Percentiles rank a stretch among this genome's conserved stretches.
These are phyloP conservation scores for Hirschioporus abietinus DNA, from an alignment of 768 basidiomycete species.

Conservation along the genomic window DNA sequence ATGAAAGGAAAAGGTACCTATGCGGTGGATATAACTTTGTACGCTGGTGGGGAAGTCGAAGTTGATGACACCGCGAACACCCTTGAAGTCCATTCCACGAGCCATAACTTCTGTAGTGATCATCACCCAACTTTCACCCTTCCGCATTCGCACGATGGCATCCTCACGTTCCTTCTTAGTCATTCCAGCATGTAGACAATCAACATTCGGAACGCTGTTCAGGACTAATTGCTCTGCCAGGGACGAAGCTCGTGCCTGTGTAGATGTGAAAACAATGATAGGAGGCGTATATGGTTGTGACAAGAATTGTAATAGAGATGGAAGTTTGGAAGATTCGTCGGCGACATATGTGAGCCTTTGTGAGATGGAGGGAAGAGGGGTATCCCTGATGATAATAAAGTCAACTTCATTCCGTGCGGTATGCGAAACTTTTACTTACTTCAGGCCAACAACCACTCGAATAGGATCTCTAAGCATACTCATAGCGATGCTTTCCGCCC, in stretches of 20 bases:
- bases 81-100: conserved; percentile 97
- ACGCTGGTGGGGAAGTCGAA: conserved; percentile 96
- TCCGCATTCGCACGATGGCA: conserved; percentile 76
- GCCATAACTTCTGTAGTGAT: conserved; percentile 97
- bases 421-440: conserved; percentile 47
- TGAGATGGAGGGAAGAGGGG: conserved; percentile 84
- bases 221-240: conserved; percentile 77
- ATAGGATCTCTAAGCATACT: conserved; percentile 80
- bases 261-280: conserved; percentile 84
- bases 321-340: conserved; percentile 90
- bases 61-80: conserved; percentile 90
- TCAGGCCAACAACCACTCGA: conserved; percentile 92
- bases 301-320: conserved; percentile 78
- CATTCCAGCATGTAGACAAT: conserved; percentile 88
- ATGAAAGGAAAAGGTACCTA: conserved; percentile 45
- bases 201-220: conserved; percentile 74
- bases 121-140: conserved; percentile 91
- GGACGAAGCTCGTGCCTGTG: conserved; percentile 80
- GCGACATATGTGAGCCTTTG: conserved; percentile 91
- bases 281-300: conserved; percentile 84
- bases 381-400: conserved; percentile 55
- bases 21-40: conserved; percentile 94
- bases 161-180: conserved; percentile 85
- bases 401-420: background rate
- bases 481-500: conserved; percentile 83